Percentiles rank a stretch among this genome's conserved stretches.
These are phyloP conservation scores for Phytopythium montanum DNA, from an alignment of 352 stramenopile genomes.

Conservation along the genomic window DNA sequence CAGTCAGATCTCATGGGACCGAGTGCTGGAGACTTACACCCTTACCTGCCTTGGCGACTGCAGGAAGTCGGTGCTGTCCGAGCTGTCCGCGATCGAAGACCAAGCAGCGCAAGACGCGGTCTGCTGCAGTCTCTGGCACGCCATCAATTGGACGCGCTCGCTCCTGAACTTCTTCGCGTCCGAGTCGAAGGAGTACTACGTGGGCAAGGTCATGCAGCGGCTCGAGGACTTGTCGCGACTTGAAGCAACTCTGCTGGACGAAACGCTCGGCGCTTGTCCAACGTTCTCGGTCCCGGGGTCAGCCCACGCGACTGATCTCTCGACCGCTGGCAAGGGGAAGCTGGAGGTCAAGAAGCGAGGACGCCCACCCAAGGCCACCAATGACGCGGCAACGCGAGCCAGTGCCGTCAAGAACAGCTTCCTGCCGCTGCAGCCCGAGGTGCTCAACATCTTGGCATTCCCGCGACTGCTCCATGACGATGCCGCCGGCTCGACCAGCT, in stretches of 20 bases:
- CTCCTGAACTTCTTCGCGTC: slow-evolving; percentile 52
- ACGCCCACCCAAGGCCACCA: slow-evolving; percentile 17
- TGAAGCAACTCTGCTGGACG: slow-evolving; percentile 37
- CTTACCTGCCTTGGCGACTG: not conserved
- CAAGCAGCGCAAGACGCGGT: slow-evolving; percentile 31
- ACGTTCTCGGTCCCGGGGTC: slow-evolving; percentile 28
- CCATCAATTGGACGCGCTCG: slow-evolving; percentile 60
- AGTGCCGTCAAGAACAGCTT: slow-evolving; percentile 26
- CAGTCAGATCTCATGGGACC: not conserved
- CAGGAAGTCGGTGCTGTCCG: slow-evolving; percentile 39
- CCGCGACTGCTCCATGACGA: slow-evolving; percentile 5
- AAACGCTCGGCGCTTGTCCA: slow-evolving; percentile 19
- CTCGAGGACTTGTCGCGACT: slow-evolving; percentile 39
- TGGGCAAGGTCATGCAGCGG: slow-evolving; percentile 31
- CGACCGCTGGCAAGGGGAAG: not conserved
- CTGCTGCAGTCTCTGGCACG: slow-evolving; percentile 46
- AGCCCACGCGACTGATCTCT: slow-evolving; percentile 2
- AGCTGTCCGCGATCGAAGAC: slow-evolving; percentile 38
- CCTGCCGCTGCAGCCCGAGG: slow-evolving; percentile 22
- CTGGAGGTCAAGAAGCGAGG: slow-evolving; percentile 24
- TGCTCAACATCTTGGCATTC: slow-evolving; percentile 31
- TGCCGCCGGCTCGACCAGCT: slow-evolving; percentile 1
- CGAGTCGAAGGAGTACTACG: slow-evolving; percentile 28
- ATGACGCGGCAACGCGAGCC: slow-evolving; percentile 14
- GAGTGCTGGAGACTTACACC: not conserved